Percentiles rank a stretch among this genome's conserved stretches.
Conservation (phyloP, 192 early-diverging fungal genomes). For the Diversispora eburnea region DNA sequence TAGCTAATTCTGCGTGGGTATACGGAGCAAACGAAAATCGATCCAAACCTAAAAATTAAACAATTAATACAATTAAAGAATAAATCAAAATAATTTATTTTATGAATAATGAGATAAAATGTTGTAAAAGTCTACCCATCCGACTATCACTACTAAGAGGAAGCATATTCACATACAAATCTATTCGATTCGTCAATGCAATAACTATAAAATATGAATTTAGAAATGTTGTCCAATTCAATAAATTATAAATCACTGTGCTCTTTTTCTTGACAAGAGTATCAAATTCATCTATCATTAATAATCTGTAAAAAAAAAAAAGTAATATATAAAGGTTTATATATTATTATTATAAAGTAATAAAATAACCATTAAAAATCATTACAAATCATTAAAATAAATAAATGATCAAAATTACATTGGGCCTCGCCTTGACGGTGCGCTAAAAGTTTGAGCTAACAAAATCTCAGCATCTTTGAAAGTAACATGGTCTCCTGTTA, state of each 20-base stretch:
- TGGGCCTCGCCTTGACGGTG: not conserved
- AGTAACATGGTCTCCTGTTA: constrained; percentile 61
- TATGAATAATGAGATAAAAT: no score
- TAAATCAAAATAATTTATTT: not conserved
- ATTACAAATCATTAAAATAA: not conserved
- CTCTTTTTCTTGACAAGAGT: constrained; percentile 88
- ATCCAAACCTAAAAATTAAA: constrained; percentile 57
- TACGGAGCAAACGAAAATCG: constrained; percentile 95
- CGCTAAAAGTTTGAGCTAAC: constrained; percentile 53
- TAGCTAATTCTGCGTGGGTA: constrained; percentile 75
- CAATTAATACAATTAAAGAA: not conserved
- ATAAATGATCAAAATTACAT: not conserved
- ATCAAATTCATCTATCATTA: constrained; percentile 97
- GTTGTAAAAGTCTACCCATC: constrained; percentile 52
- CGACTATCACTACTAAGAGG: constrained; percentile 87
- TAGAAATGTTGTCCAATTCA: constrained; percentile 90
- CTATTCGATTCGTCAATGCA: constrained; percentile 98
- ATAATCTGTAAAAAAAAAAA: constrained; percentile 56
- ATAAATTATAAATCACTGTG: constrained; percentile 96
- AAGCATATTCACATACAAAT: constrained; percentile 89
- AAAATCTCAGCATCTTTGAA: constrained; percentile 74
- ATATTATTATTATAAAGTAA: not conserved
- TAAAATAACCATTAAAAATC: not conserved
- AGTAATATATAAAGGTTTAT: not conserved
- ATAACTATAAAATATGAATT: constrained; percentile 86